These are phyloP conservation scores for Collybia nuda DNA, from an alignment of 768 basidiomycete species.

Conservation along the genomic window DNA sequence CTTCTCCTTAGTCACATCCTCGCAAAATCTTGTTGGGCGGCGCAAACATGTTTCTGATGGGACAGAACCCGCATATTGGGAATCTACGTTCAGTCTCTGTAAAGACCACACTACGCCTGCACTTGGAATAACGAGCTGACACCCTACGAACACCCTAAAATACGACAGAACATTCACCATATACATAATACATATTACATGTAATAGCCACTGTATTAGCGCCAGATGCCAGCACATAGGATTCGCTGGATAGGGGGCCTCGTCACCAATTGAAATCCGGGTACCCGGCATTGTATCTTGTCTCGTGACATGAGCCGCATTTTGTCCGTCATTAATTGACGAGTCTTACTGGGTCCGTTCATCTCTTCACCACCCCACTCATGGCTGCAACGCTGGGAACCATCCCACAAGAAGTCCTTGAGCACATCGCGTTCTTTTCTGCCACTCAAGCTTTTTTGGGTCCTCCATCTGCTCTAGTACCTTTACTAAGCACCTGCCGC, in stretches of 20 bases:
- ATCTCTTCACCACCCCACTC: conserved; percentile 20
- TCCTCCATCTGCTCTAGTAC: conserved; percentile 58
- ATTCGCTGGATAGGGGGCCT: too few relatives aligned
- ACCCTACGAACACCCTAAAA: too few relatives aligned
- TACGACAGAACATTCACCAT: too few relatives aligned
- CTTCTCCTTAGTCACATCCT: conserved; percentile 39
- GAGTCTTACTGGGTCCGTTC: not conserved
- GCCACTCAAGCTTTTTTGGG: conserved; percentile 53
- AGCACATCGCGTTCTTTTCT: conserved; percentile 71
- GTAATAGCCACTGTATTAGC: conserved; percentile 4
- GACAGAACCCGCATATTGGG: conserved; percentile 39
- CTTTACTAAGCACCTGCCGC: conserved; percentile 54
- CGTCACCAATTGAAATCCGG: not conserved
- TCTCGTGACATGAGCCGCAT: conserved; percentile 6
- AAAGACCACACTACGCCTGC: conserved; percentile 23
- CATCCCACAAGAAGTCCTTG: conserved; percentile 77
- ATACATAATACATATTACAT: too few relatives aligned
- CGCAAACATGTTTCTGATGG: conserved; percentile 34
- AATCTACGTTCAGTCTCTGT: conserved; percentile 53
- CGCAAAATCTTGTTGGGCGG: conserved; percentile 52
- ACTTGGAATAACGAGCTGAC: too few relatives aligned
- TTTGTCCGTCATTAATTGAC: conserved; percentile 4
- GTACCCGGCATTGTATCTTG: conserved; percentile 9
- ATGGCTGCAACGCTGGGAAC: conserved; percentile 34
- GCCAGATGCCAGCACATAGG: not conserved